These are phyloP conservation scores for Vigna mungo DNA, from an alignment of 306 rosid species.

Conservation along the genomic window DNA sequence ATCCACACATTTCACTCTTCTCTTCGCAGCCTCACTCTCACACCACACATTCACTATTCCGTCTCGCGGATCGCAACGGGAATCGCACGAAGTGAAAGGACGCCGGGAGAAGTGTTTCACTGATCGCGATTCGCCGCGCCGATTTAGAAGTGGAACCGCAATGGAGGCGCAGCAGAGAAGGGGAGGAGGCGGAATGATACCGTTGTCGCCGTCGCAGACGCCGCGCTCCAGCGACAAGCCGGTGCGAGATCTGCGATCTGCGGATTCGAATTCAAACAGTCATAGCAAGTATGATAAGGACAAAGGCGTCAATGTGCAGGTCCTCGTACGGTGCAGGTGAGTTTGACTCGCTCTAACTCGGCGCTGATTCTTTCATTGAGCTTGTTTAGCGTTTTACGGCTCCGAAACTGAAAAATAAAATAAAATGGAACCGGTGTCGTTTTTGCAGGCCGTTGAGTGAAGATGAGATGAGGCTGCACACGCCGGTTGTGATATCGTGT, in stretches of 20 bases:
- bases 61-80: slow-evolving; percentile 25
- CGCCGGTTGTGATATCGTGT: slow-evolving; percentile 96
- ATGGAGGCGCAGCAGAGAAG: slow-evolving; percentile 86
- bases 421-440: background rate
- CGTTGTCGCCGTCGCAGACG: slow-evolving; percentile 90
- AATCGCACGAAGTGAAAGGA: background rate
- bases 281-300: slow-evolving; percentile 78
- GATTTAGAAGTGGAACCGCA: slow-evolving; percentile 35
- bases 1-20: slow-evolving; percentile 49
- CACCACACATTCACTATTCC: background rate
- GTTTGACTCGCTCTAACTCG: slow-evolving; percentile 47
- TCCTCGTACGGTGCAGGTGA: slow-evolving; percentile 96
- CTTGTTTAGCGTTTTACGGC: slow-evolving; percentile 13
- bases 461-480: slow-evolving; percentile 82
- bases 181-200: slow-evolving; percentile 84
- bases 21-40: slow-evolving; percentile 6
- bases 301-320: slow-evolving; percentile 98
- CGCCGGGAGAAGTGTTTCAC: background rate
- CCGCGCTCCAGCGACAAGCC: slow-evolving; percentile 90
- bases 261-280: slow-evolving; percentile 78
- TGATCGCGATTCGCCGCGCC: slow-evolving; percentile 36
- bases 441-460: slow-evolving; percentile 88
- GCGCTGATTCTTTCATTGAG: slow-evolving; percentile 36
- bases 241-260: slow-evolving; percentile 95
- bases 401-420: background rate